Evolutionary conservation across 2,329 filamentous ascomycete species (phyloP).

Genomic region (Fusarium keratoplasticum): DNA sequence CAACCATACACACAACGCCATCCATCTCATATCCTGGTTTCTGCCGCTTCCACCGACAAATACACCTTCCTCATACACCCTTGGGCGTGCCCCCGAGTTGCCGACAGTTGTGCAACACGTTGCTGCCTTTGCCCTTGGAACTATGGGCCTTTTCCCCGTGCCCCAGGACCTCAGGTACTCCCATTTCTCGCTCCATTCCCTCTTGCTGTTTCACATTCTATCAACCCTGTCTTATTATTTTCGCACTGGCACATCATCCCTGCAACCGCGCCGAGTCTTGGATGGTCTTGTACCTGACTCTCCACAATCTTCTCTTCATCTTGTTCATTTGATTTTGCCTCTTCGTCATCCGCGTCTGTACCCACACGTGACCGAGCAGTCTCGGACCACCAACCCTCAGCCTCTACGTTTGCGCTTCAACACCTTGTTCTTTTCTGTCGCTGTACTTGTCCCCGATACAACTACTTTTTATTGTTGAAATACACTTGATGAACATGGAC

Average conservation of each 20-base stretch:
- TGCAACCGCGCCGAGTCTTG: constrained; percentile 16
- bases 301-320: neutral
- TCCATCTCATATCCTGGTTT: neutral
- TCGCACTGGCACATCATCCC: constrained; percentile 13
- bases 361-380: neutral
- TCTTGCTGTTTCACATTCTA: constrained; percentile 17
- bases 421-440: neutral
- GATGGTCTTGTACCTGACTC: neutral
- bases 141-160: constrained; percentile 20
- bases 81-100: constrained; percentile 17
- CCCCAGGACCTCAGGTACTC: constrained; percentile 29
- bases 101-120: constrained; percentile 26
- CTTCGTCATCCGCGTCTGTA: neutral
- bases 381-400: neutral
- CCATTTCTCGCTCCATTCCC: constrained; percentile 10
- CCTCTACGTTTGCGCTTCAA: neutral
- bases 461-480: neutral
- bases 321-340: neutral
- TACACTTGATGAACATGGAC: constrained; percentile 13
- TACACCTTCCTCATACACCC: constrained; percentile 1
- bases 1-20: neutral
- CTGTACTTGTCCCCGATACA: neutral
- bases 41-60: neutral
- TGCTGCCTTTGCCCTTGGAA: constrained; percentile 5
- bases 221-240: constrained; percentile 8